Evolutionary conservation across 2,329 filamentous ascomycete genomes (phyloP), one percentile per base, ranked within the genome.

Genomic region (Colletotrichum sp.): DNA sequence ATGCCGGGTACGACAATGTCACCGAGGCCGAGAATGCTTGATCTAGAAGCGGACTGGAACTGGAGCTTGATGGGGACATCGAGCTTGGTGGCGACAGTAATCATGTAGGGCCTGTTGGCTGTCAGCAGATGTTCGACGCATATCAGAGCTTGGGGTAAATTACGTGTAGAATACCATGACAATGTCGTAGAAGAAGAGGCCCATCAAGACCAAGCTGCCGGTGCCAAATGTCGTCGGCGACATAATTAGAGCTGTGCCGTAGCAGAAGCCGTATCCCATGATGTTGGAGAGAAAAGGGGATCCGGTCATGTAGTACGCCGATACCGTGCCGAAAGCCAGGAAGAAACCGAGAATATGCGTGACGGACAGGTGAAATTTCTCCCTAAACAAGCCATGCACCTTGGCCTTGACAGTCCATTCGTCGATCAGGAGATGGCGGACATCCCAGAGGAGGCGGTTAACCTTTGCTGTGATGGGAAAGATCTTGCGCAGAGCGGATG

Each of bases 31-130:
- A 99, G 92, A 90, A 99, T 98, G 69, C 95, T 91, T 32, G 88
- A 86, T 28, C 93, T 92, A n/a, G 90, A 90, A 3, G 94, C 93
- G 3, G 88, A 86, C 26, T 88, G 84, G 78, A 98, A 98, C 7
- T 97, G 90, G 9, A 99, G 91, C 83, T 98, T 99, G 83, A 98
- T 97, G 0, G 96, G 97, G 0, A 96, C 95, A 79, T 99, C 96
- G 30, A 99, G 88, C 55, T 94, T 94, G 9, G 94, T 98, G 15
- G 96, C 97, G 10, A 99, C 95, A 0, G 94, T 95, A 8, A 96
- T 89, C 95, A 97, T 97, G 82, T 95, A 93, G 0, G 95, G 95
- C 0, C 92, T 94, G 73, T 30, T n/a, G 26, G 8, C 6, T 15
- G 26, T 69, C 15, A 78, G 84, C 77, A 83, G 80, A 16, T 28